A percentile compares a stretch with the other conserved stretches of the same genome.
Evolutionary conservation across 2,329 filamentous ascomycete genomes (phyloP).

Genomic region (Fusarium hostae): DNA sequence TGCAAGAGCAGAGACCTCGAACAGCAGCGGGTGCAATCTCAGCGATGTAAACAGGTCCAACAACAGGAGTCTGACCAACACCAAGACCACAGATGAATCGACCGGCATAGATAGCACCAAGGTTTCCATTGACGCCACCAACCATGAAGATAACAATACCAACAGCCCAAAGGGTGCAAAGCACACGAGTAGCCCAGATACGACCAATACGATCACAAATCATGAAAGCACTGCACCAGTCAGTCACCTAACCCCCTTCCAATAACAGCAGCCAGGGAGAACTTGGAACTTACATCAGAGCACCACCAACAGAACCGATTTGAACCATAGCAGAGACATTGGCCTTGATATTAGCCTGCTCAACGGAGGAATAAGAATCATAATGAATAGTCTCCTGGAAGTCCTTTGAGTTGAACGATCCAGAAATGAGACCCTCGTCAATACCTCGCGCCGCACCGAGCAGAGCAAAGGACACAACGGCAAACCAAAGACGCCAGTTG

Average conservation of each 20-base stretch:
- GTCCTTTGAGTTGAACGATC: conserved; percentile 73
- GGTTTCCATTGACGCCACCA: conserved; percentile 60
- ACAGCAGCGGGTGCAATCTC: conserved; percentile 76
- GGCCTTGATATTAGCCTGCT: conserved; percentile 74
- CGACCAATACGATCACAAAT: conserved; percentile 71
- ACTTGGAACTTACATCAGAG: conserved; percentile 60
- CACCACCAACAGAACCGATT: conserved; percentile 78
- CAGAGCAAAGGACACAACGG: conserved; percentile 77
- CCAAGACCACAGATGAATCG: conserved; percentile 74
- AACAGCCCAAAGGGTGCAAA: conserved; percentile 67
- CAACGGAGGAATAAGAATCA: conserved; percentile 60
- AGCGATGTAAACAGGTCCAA: conserved; percentile 77
- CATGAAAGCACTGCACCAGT: conserved; percentile 62
- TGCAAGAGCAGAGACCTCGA: conserved; percentile 76
- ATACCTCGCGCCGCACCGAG: conserved; percentile 81
- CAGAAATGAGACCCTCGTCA: conserved; percentile 83
- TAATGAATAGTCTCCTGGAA: conserved; percentile 71
- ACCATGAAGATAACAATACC: conserved; percentile 69
- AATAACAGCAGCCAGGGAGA: not conserved
- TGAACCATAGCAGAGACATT: conserved; percentile 88
- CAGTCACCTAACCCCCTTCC: not conserved
- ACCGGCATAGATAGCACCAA: conserved; percentile 70
- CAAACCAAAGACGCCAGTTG: conserved; percentile 84
- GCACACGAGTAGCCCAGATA: conserved; percentile 69
- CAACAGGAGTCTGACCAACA: conserved; percentile 74